phyloP scores from a whole-genome alignment of 1,284 basidiomycete genomes.

The Cystobasidium pallidum region DNA sequence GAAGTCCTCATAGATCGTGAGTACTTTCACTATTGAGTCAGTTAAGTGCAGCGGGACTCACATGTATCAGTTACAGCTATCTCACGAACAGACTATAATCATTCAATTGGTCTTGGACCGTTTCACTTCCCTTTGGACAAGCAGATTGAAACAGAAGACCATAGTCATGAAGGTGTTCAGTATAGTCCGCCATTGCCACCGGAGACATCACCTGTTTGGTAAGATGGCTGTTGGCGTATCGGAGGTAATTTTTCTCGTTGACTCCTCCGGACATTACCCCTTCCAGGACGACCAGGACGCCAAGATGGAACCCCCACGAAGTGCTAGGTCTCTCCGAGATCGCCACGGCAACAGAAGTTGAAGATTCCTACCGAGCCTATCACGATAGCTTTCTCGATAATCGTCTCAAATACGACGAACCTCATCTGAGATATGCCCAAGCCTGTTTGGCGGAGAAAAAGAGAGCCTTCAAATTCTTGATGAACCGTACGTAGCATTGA shows the following conservation, averaged over 20 bases:
- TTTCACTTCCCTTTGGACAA: too few relatives aligned
- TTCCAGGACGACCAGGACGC: not conserved
- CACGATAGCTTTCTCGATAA: not conserved
- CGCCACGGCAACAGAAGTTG: not conserved
- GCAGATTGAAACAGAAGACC: too few relatives aligned
- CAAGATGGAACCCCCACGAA: not conserved
- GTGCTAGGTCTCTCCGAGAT: not conserved
- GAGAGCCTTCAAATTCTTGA: not conserved
- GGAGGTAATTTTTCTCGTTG: too few relatives aligned
- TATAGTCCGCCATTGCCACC: not conserved
- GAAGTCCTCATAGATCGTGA: slow-evolving; percentile 5
- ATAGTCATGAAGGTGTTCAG: too few relatives aligned
- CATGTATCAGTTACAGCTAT: not conserved
- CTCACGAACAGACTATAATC: not conserved
- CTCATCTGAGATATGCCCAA: not conserved
- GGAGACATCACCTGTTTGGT: not conserved
- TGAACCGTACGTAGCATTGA: not conserved
- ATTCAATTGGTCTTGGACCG: not conserved
- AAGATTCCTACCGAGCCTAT: not conserved
- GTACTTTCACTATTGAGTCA: not conserved
- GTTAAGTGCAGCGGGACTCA: not conserved
- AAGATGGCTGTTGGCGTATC: too few relatives aligned
- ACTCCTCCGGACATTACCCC: too few relatives aligned
- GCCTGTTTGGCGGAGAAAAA: not conserved
- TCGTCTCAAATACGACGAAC: not conserved